A percentile compares a stretch with the other conserved stretches of the same genome.
These are phyloP conservation scores for Camellia granthamiana DNA, from an alignment of 148 eudicot species.

Conservation along the genomic window DNA sequence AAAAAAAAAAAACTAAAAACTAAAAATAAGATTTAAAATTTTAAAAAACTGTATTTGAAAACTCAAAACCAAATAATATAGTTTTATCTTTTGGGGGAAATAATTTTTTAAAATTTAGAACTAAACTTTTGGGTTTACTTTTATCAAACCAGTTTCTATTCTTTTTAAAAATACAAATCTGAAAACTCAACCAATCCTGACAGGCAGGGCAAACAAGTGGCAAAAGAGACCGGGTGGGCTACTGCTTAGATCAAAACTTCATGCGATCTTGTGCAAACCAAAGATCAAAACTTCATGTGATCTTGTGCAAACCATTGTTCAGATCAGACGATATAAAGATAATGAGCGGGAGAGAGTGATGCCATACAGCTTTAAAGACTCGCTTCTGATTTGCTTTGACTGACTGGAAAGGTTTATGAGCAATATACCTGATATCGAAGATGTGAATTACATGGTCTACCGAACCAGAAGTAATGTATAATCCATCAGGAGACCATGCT, in stretches of 20 bases:
- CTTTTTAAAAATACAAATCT: too few species aligned
- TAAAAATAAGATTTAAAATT: too few species aligned
- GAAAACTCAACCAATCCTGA: not conserved
- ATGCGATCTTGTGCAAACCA: conserved; percentile 70
- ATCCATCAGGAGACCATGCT: conserved; percentile 95
- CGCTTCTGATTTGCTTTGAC: conserved; percentile 77
- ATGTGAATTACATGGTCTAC: conserved; percentile 80
- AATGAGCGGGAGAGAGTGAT: conserved; percentile 63
- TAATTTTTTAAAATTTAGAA: too few species aligned
- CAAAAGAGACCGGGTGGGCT: not conserved
- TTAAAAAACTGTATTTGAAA: too few species aligned
- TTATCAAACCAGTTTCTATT: too few species aligned
- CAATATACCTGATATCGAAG: conserved; percentile 73
- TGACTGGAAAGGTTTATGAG: conserved; percentile 73
- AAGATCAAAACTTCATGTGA: conserved; percentile 22
- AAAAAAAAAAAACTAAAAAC: too few species aligned
- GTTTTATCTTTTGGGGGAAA: too few species aligned
- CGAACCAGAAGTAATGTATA: conserved; percentile 81
- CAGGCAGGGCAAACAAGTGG: not conserved
- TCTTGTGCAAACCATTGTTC: conserved; percentile 75
- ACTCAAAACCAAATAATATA: too few species aligned
- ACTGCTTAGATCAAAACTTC: conserved; percentile 2
- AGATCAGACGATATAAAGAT: conserved; percentile 90
- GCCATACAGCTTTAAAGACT: conserved; percentile 93
- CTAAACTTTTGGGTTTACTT: too few species aligned